phyloP scores from a whole-genome alignment of 352 stramenopile genomes.

The Globisporangium okanoganense region DNA sequence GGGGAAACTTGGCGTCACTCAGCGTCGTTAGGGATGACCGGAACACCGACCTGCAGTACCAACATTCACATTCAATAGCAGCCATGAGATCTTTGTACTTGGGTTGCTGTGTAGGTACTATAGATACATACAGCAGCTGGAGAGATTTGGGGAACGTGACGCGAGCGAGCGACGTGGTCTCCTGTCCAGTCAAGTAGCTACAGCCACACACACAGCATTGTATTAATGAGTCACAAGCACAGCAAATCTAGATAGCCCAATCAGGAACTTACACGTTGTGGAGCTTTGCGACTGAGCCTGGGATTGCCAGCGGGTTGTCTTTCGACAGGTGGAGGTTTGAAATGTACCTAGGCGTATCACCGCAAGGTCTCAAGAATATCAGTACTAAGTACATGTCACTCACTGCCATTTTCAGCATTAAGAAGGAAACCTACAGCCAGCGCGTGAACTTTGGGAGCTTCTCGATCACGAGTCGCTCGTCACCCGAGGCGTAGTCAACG shows the following conservation, averaged over 20 bases:
- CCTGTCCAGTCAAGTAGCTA: not conserved
- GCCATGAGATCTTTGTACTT: no score
- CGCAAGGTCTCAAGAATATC: not conserved
- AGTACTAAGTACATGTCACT: not conserved
- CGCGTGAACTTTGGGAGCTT: constrained; percentile 1
- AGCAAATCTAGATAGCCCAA: not conserved
- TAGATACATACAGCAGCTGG: not conserved
- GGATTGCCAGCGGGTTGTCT: not conserved
- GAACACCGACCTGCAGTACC: not conserved
- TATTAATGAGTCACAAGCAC: not conserved
- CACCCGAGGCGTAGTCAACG: not conserved
- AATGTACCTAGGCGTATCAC: not conserved
- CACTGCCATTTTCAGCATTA: no score
- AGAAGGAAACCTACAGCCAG: not conserved
- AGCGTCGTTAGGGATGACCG: not conserved
- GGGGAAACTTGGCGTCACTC: not conserved
- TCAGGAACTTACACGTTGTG: not conserved
- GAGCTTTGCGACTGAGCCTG: not conserved
- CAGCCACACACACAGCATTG: not conserved
- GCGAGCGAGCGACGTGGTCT: not conserved
- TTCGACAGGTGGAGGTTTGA: not conserved
- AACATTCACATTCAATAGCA: not conserved
- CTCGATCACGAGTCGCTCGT: not conserved
- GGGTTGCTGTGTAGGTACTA: no score
- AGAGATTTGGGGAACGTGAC: not conserved